Evolutionary conservation across 305 asterid species (phyloP).

Genomic region (Ilex paraguariensis): DNA sequence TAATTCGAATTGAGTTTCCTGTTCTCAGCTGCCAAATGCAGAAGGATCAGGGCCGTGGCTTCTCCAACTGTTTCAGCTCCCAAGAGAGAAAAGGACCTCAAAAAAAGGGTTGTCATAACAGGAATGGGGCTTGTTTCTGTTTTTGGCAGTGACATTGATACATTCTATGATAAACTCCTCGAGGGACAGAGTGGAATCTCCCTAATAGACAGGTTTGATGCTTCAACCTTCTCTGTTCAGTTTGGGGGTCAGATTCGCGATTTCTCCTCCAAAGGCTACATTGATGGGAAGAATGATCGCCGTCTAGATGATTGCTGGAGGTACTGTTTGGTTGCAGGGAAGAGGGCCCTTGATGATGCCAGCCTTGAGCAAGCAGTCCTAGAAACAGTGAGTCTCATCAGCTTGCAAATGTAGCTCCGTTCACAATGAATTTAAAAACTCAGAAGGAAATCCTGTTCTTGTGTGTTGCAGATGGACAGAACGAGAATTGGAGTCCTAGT

Average conservation of each 20-base stretch:
- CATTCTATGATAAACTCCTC: slow-evolving; percentile 48
- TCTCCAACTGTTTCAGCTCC: slow-evolving; percentile 41
- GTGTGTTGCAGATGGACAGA: slow-evolving; percentile 42
- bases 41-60: slow-evolving; percentile 39
- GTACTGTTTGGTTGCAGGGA: slow-evolving; percentile 61
- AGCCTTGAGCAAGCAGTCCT: slow-evolving; percentile 28
- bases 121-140: slow-evolving; percentile 70
- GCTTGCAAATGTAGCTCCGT: neutral
- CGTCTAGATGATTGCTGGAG: slow-evolving; percentile 51
- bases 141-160: slow-evolving; percentile 49
- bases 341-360: slow-evolving; percentile 58
- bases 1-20: slow-evolving; percentile 2
- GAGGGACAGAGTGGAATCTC: slow-evolving; percentile 63
- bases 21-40: slow-evolving; percentile 22
- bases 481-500: slow-evolving; percentile 51
- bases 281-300: slow-evolving; percentile 61
- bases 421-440: neutral
- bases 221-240: slow-evolving; percentile 46
- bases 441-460: neutral
- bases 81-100: slow-evolving; percentile 55
- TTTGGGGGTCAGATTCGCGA: slow-evolving; percentile 50
- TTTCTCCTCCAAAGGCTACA: slow-evolving; percentile 56
- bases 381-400: slow-evolving; percentile 16
- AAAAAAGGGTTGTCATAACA: slow-evolving; percentile 57
- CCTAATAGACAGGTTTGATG: slow-evolving; percentile 54